A percentile compares a stretch with the other conserved stretches of the same genome.
These are phyloP conservation scores for Raffaelea arxii DNA, from an alignment of 2,329 filamentous ascomycete species.

Conservation along the genomic window DNA sequence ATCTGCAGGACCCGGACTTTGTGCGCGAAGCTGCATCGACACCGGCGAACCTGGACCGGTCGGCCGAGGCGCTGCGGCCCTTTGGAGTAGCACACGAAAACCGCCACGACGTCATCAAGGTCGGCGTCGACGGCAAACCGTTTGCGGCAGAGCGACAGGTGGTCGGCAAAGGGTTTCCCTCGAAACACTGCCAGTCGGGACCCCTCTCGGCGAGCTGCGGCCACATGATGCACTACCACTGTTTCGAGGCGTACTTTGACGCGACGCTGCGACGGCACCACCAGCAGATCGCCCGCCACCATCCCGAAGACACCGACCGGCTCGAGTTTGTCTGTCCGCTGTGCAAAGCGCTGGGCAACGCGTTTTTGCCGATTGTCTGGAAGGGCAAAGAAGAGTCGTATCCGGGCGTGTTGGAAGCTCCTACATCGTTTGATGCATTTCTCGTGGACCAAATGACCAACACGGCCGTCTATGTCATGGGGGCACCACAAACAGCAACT, in stretches of 20 bases:
- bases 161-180: conserved; percentile 81
- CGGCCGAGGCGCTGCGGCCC: conserved; percentile 72
- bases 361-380: conserved; percentile 93
- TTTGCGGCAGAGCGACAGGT: conserved; percentile 68
- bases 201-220: conserved; percentile 87
- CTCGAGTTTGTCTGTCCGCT: conserved; percentile 95
- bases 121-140: conserved; percentile 61
- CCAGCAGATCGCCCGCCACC: conserved; percentile 88
- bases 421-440: conserved; percentile 55
- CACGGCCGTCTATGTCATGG: conserved; percentile 30
- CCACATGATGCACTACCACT: conserved; percentile 96
- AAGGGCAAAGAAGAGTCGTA: conserved; percentile 81
- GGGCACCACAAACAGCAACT: conserved; percentile 19
- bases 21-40: conserved; percentile 73
- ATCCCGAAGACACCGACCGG: conserved; percentile 68
- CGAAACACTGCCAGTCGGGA: conserved; percentile 55
- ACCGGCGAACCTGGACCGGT: conserved; percentile 73
- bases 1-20: conserved; percentile 71
- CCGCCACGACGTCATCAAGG: conserved; percentile 63
- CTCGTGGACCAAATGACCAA: conserved; percentile 46
- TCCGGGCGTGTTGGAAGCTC: conserved; percentile 57
- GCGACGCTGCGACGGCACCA: conserved; percentile 76
- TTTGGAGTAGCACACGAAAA: conserved; percentile 91
- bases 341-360: conserved; percentile 92
- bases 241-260: conserved; percentile 85